Evolutionary conservation across 805 yeast genomes (phyloP).

Genomic region (Zygoascus flipseniorum): DNA sequence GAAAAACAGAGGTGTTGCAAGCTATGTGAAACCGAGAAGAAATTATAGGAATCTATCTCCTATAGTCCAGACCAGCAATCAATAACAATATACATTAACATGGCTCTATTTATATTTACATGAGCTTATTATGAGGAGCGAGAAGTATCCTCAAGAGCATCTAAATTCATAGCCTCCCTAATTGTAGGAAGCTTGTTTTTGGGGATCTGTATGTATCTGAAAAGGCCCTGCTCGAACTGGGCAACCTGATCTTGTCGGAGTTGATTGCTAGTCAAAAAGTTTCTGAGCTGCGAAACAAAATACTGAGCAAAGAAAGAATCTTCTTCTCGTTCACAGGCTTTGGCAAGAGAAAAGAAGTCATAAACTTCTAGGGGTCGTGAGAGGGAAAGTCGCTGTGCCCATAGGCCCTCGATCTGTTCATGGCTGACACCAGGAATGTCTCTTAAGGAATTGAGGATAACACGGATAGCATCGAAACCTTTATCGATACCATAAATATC

Average conservation of each 20-base stretch:
- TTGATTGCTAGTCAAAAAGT: background rate
- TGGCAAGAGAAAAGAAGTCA: slow-evolving; percentile 16
- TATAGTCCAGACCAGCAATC: too few species aligned
- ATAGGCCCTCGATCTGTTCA: slow-evolving; percentile 45
- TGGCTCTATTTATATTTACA: background rate
- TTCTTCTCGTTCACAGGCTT: slow-evolving; percentile 13
- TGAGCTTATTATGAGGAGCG: background rate
- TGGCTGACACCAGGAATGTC: slow-evolving; percentile 43
- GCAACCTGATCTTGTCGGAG: background rate
- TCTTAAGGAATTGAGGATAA: slow-evolving; percentile 64
- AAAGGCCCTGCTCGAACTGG: background rate
- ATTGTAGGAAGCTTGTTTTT: background rate
- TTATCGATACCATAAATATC: slow-evolving; percentile 47
- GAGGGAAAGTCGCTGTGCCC: slow-evolving; percentile 33
- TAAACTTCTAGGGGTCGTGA: slow-evolving; percentile 9
- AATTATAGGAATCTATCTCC: too few species aligned
- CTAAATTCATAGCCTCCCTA: background rate
- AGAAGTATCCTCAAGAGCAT: background rate
- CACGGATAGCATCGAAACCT: slow-evolving; percentile 65
- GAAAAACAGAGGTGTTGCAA: too few species aligned
- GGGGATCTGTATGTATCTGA: background rate
- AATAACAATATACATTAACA: background rate
- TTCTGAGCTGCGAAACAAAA: slow-evolving; percentile 4
- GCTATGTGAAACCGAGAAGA: too few species aligned
- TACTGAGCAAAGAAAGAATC: slow-evolving; percentile 2